phyloP scores from a whole-genome alignment of 805 yeast species.

The Yarrowia bubula region DNA sequence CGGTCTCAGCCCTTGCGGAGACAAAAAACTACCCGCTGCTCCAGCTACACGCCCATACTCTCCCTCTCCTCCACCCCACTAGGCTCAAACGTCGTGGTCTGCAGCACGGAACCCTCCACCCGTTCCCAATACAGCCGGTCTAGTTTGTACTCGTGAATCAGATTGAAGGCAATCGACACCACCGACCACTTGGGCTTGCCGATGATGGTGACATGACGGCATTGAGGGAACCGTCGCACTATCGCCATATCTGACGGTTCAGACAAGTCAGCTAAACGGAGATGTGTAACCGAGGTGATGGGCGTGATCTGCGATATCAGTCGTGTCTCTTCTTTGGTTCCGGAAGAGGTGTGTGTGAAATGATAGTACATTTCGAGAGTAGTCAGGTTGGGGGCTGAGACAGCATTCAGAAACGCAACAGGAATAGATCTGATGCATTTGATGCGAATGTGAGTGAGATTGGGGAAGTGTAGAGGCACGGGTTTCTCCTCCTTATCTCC shows the following conservation, averaged over 20 bases:
- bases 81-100: conserved; percentile 10
- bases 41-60: conserved; percentile 13
- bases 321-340: background rate
- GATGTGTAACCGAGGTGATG: background rate
- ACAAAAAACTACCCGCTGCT: conserved; percentile 15
- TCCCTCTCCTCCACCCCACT: background rate
- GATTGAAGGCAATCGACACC: background rate
- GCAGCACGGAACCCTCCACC: conserved; percentile 12
- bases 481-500: background rate
- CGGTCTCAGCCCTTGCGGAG: background rate
- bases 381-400: background rate
- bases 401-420: background rate
- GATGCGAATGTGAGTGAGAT: conserved; percentile 13
- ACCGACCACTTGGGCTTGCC: conserved; percentile 12
- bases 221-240: background rate
- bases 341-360: background rate
- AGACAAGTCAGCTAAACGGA: background rate
- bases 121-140: conserved; percentile 8
- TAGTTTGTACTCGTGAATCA: conserved; percentile 6
- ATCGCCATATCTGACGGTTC: background rate
- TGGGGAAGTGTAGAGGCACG: background rate
- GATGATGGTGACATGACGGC: background rate
- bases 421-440: background rate
- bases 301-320: background rate
- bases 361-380: conserved; percentile 6